Conservation (phyloP, 2,329 filamentous ascomycete genomes). For the Epichloe festucae region DNA sequence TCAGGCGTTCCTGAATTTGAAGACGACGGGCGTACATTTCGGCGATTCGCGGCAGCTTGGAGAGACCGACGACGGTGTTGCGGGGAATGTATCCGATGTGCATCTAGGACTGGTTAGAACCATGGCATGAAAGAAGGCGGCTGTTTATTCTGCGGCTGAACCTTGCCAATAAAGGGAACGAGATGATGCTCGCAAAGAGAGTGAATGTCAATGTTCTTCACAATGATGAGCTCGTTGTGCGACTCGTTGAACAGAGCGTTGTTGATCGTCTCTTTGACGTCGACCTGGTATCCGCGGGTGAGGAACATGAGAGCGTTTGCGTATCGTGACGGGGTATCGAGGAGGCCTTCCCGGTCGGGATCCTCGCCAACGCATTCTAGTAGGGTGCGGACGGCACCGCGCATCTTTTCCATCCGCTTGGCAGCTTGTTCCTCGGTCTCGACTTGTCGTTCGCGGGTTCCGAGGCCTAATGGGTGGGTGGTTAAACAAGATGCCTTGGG, state of each 20-base stretch:
- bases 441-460: conserved; percentile 50
- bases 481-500: too few relatives aligned
- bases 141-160: conserved; percentile 29
- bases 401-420: conserved; percentile 42
- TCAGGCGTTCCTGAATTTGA: conserved; percentile 92
- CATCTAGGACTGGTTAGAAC: conserved; percentile 48
- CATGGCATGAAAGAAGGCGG: not conserved
- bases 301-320: conserved; percentile 93
- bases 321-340: conserved; percentile 69
- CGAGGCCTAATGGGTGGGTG: conserved; percentile 30
- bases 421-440: conserved; percentile 33
- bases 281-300: conserved; percentile 94
- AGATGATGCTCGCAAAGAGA: conserved; percentile 94
- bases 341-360: conserved; percentile 49
- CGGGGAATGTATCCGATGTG: conserved; percentile 97
- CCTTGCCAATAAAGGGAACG: conserved; percentile 92
- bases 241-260: conserved; percentile 91
- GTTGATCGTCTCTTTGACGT: conserved; percentile 83
- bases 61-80: conserved; percentile 83
- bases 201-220: conserved; percentile 94
- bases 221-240: conserved; percentile 93
- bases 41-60: conserved; percentile 87
- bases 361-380: conserved; percentile 60
- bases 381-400: conserved; percentile 49
- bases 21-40: conserved; percentile 92